Evolutionary conservation across 176 grass and related monocot species (phyloP), one percentile per base, ranked within the genome.

Genomic region (Aechmea fasciata): DNA sequence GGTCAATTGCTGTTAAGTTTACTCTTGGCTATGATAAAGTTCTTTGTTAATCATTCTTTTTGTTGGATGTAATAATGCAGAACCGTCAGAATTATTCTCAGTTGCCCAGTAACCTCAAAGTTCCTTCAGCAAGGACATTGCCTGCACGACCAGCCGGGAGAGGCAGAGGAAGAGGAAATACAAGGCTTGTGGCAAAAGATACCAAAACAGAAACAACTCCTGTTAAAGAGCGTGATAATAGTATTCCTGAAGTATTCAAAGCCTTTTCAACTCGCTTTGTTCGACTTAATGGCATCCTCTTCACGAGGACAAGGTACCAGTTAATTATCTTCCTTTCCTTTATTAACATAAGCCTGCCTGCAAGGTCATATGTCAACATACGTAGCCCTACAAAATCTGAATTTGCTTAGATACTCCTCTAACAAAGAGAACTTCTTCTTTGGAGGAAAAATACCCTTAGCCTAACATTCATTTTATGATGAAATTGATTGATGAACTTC

Each of bases 261-360:
- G 71, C 69, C 48, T 96, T 96, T 24, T 83, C 75, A 74, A 66
- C 85, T 11, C 83, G 81, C 48, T 96, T 96, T 96, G 86, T 96
- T 73, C 82, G 88, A 48, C 88, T 96, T 67, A 91, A 85, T 77
- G 92, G 92, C 25, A 91, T 92, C 63, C 85, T 96, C 69, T 96
- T 96, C 76, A 96, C 88, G 23, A 17, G 55, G 15, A 61, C 55
- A 15, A 61, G 55, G 55, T 61, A 59, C 20, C 10, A 7, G 2
- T 9, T 18, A 61, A 8, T 17, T 57, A 61, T 19, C 20, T 61
- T 61, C 55, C 20, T 61, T 18, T 59, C 55, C 15, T 61, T 18
- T 61, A 18, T 10, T 22, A 55, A 55, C 33, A 41, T 41, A 41
- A 41, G 33, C 33, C 33, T 41, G 33, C 33, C 33, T 41, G 33